Percentiles rank a stretch among this genome's conserved stretches.
Conservation (phyloP, 1,284 basidiomycete species). For the Tilletia horrida region DNA sequence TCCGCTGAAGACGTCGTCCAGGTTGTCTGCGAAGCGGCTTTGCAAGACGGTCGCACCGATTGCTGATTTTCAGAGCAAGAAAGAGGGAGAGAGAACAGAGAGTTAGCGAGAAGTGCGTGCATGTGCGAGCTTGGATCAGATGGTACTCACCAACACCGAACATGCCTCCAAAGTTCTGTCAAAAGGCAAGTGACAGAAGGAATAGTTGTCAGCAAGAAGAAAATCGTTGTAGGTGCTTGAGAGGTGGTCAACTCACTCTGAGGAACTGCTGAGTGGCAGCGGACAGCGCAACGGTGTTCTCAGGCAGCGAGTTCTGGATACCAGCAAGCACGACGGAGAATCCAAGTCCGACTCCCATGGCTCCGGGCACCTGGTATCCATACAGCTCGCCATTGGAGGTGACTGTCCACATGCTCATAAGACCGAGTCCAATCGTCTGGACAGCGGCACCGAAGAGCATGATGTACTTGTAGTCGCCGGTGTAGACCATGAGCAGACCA, state of each 20-base stretch:
- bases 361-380: neutral
- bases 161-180: conserved; percentile 1
- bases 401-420: neutral
- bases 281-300: neutral
- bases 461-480: conserved; percentile 7
- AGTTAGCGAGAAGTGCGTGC: too few species aligned
- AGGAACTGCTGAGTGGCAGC: conserved; percentile 4
- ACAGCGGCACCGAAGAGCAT: neutral
- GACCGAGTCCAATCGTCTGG: conserved; percentile 3
- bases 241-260: neutral
- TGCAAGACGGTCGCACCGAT: neutral
- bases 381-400: neutral
- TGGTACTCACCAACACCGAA: conserved; percentile 1
- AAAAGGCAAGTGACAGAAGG: too few species aligned
- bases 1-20: neutral
- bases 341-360: neutral
- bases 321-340: conserved; percentile 1
- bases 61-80: too few species aligned
- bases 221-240: neutral
- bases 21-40: neutral
- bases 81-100: too few species aligned
- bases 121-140: too few species aligned
- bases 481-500: neutral
- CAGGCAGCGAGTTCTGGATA: neutral
- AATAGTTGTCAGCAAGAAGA: neutral